A percentile compares a stretch with the other conserved stretches of the same genome.
phyloP scores from a whole-genome alignment of 1,284 basidiomycete genomes.

The Cutaneotrichosporon cyanovorans region DNA sequence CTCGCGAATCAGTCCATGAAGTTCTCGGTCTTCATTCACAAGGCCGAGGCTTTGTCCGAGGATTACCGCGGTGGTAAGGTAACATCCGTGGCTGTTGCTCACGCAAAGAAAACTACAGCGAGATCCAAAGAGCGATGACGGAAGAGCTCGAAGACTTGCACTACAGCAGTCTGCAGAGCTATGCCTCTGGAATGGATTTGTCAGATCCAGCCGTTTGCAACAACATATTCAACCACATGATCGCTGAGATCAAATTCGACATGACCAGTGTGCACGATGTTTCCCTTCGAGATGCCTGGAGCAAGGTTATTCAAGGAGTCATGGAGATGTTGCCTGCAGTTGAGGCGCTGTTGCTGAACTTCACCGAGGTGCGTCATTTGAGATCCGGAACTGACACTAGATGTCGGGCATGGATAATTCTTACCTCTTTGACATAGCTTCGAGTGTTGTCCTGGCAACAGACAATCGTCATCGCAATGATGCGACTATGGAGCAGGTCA shows the following conservation, averaged over 20 bases:
- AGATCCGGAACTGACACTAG: slow-evolving; percentile 40
- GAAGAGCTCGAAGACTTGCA: slow-evolving; percentile 71
- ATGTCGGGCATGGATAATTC: slow-evolving; percentile 86
- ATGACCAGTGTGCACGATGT: slow-evolving; percentile 53
- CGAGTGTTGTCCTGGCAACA: slow-evolving; percentile 81
- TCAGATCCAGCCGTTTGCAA: slow-evolving; percentile 30
- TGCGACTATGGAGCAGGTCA: slow-evolving; percentile 80
- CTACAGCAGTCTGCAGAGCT: slow-evolving; percentile 25
- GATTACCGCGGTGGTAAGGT: slow-evolving; percentile 82
- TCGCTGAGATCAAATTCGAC: slow-evolving; percentile 47
- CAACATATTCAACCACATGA: slow-evolving; percentile 36
- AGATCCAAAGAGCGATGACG: slow-evolving; percentile 74
- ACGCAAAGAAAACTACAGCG: slow-evolving; percentile 68
- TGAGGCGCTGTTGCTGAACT: slow-evolving; percentile 47
- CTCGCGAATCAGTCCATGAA: slow-evolving; percentile 69
- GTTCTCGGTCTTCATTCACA: slow-evolving; percentile 93
- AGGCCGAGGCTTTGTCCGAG: slow-evolving; percentile 83
- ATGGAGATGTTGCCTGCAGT: slow-evolving; percentile 48
- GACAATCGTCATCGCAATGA: slow-evolving; percentile 55
- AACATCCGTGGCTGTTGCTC: neutral
- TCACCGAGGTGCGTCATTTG: slow-evolving; percentile 31
- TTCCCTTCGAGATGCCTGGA: slow-evolving; percentile 51
- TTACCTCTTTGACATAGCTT: slow-evolving; percentile 81
- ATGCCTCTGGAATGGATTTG: slow-evolving; percentile 27
- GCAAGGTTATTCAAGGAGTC: slow-evolving; percentile 48